These are phyloP conservation scores for Vachellia pachyceras DNA, from an alignment of 306 rosid species.

Conservation along the genomic window DNA sequence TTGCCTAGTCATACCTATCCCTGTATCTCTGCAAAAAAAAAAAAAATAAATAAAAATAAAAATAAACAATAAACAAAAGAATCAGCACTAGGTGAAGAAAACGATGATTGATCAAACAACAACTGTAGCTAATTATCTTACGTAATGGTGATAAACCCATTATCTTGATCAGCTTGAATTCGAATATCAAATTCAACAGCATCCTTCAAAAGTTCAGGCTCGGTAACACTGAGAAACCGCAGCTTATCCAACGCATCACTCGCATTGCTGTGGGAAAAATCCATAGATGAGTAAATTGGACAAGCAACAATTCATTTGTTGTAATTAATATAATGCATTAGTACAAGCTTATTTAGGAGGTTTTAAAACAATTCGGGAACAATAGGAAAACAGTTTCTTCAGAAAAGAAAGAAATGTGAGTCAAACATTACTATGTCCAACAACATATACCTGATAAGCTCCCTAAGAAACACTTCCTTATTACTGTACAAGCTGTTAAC, in stretches of 20 bases:
- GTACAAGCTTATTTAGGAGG: neutral
- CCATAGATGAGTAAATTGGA: constrained; percentile 18
- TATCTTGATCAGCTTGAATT: constrained; percentile 81
- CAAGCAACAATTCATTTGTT: constrained; percentile 9
- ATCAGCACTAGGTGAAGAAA: constrained; percentile 23
- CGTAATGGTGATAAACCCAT: constrained; percentile 81
- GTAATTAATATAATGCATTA: neutral
- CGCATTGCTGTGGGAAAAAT: constrained; percentile 71
- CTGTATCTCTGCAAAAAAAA: constrained; percentile 69
- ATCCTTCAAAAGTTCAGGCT: constrained; percentile 76
- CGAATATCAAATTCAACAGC: constrained; percentile 82
- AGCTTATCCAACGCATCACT: constrained; percentile 99
- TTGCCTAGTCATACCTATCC: constrained; percentile 92
- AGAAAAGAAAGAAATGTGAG: constrained; percentile 4
- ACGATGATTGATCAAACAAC: constrained; percentile 3
- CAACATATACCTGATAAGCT: constrained; percentile 79
- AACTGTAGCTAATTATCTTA: constrained; percentile 42
- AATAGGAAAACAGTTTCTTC: neutral
- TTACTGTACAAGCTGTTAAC: constrained; percentile 96
- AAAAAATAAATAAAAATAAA: no score
- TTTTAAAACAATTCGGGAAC: neutral
- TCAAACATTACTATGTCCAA: neutral
- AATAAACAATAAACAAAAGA: neutral
- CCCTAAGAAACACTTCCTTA: constrained; percentile 96
- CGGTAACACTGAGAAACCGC: constrained; percentile 86